A percentile compares a stretch with the other conserved stretches of the same genome.
Conservation (phyloP, 2,329 filamentous ascomycete genomes). For the Hirsutella thompsonii region DNA sequence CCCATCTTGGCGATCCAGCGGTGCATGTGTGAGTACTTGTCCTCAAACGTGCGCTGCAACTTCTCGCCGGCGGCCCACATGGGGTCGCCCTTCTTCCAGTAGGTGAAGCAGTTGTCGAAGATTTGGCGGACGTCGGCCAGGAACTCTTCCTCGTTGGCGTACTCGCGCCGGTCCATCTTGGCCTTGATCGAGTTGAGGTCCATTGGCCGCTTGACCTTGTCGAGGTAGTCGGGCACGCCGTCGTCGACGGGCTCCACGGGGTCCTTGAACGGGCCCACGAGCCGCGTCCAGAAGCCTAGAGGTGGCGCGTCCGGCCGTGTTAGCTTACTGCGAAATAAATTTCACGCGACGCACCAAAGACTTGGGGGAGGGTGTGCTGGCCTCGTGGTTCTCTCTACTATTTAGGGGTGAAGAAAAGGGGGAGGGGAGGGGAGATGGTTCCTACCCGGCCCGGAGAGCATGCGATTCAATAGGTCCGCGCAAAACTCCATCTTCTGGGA, state of each 20-base stretch:
- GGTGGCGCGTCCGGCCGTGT: background rate
- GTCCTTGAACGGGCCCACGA: conserved; percentile 48
- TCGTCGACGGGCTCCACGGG: conserved; percentile 44
- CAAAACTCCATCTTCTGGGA: conserved; percentile 43
- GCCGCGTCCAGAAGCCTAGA: conserved; percentile 51
- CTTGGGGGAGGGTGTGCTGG: too few species aligned
- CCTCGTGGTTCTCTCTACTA: too few species aligned
- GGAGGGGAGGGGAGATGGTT: background rate
- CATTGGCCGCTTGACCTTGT: conserved; percentile 49
- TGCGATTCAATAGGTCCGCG: conserved; percentile 41
- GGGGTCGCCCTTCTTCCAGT: conserved; percentile 42
- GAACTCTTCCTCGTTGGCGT: conserved; percentile 40
- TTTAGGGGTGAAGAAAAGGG: too few species aligned
- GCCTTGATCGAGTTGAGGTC: conserved; percentile 46
- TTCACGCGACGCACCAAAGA: too few species aligned
- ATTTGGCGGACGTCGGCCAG: conserved; percentile 46
- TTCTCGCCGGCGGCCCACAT: conserved; percentile 44
- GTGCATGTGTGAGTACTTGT: conserved; percentile 45
- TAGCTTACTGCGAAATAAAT: too few species aligned
- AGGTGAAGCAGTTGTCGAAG: conserved; percentile 51
- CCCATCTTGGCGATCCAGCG: conserved; percentile 46
- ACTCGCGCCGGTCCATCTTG: conserved; percentile 44
- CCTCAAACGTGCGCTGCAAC: conserved; percentile 44
- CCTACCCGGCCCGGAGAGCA: conserved; percentile 48
- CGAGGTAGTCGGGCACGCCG: conserved; percentile 47